Evolutionary conservation across 2,329 filamentous ascomycete genomes (phyloP).

Genomic region (Penicillium olsonii): DNA sequence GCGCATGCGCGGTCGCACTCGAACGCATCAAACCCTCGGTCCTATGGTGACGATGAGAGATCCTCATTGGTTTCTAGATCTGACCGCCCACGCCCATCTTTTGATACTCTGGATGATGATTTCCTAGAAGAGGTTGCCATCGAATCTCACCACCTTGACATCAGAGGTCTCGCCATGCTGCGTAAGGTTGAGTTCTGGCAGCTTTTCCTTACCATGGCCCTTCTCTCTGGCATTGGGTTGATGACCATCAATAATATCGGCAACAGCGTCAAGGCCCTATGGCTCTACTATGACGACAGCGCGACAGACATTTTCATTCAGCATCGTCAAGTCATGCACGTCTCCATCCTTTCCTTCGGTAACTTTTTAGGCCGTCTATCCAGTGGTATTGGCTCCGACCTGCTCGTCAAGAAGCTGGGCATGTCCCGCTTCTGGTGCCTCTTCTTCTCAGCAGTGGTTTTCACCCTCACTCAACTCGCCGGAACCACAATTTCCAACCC

Average conservation of each 20-base stretch:
- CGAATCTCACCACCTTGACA: constrained; percentile 82
- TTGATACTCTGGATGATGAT: constrained; percentile 52
- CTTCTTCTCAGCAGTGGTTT: constrained; percentile 73
- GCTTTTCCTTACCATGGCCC: constrained; percentile 79
- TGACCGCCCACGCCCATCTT: constrained; percentile 53
- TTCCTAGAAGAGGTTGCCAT: constrained; percentile 62
- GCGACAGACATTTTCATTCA: constrained; percentile 74
- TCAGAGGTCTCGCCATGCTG: constrained; percentile 78
- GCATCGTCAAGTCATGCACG: constrained; percentile 82
- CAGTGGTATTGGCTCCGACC: constrained; percentile 85
- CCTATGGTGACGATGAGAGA: constrained; percentile 64
- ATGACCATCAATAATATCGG: constrained; percentile 99
- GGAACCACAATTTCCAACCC: constrained; percentile 77
- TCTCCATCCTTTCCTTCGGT: constrained; percentile 87
- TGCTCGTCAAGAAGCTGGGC: constrained; percentile 77
- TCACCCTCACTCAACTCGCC: constrained; percentile 75
- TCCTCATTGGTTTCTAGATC: constrained; percentile 75
- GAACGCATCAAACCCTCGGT: constrained; percentile 26
- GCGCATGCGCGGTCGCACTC: constrained; percentile 35
- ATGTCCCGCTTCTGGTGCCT: constrained; percentile 91
- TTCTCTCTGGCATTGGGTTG: constrained; percentile 88
- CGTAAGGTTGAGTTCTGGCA: constrained; percentile 83
- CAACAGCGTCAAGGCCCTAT: constrained; percentile 81
- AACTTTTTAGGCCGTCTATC: constrained; percentile 81
- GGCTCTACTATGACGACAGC: constrained; percentile 78